Conservation (phyloP, 1,284 basidiomycete genomes). For the Xerocomus amazonicus region DNA sequence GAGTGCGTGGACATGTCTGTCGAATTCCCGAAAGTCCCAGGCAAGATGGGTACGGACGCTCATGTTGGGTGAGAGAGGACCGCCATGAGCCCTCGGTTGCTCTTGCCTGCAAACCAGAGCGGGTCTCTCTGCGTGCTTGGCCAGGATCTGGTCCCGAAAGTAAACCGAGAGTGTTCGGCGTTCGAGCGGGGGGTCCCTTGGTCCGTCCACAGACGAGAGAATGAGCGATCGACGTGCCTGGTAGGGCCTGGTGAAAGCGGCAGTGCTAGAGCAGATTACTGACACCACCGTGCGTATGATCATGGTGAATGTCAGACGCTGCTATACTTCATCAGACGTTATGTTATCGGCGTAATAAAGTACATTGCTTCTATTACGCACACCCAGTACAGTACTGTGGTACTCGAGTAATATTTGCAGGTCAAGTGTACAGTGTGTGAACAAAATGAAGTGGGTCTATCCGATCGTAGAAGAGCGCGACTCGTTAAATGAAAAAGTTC, state of each 20-base stretch:
- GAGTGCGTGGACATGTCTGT: slow-evolving; percentile 62
- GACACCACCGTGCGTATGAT: not conserved
- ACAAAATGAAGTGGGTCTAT: slow-evolving; percentile 18
- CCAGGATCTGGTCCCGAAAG: slow-evolving; percentile 56
- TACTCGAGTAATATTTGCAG: slow-evolving; percentile 5
- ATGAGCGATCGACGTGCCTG: slow-evolving; percentile 27
- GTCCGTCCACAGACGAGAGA: slow-evolving; percentile 56
- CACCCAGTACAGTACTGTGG: not conserved
- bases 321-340: too few relatives aligned
- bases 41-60: slow-evolving; percentile 50
- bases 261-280: not conserved
- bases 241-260: not conserved
- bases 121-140: slow-evolving; percentile 46
- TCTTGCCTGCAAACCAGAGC: slow-evolving; percentile 70
- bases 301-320: slow-evolving; percentile 9
- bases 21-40: slow-evolving; percentile 75
- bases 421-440: slow-evolving; percentile 17
- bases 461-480: not conserved
- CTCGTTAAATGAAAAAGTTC: not conserved
- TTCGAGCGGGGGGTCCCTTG: slow-evolving; percentile 57
- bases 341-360: not conserved
- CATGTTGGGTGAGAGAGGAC: slow-evolving; percentile 50
- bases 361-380: not conserved
- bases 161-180: slow-evolving; percentile 60
- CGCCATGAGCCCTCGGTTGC: slow-evolving; percentile 53